Evolutionary conservation across 2,329 filamentous ascomycete genomes (phyloP).

Genomic region (Arthrobotrys conoides): DNA sequence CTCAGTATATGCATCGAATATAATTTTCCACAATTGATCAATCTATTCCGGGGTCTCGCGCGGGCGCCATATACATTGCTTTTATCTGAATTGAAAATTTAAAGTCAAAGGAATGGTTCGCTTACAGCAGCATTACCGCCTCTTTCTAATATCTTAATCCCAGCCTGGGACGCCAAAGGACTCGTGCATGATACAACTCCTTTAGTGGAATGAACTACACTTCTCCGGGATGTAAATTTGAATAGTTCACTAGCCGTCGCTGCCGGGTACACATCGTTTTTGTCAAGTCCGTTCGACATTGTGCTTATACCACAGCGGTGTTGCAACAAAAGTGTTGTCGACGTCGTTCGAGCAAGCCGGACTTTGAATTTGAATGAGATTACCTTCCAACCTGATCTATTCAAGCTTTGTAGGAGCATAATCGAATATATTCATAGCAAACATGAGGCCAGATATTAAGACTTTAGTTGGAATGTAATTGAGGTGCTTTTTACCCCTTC

Average conservation of each 20-base stretch:
- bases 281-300: conserved; percentile 18
- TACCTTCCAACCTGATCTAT: not conserved
- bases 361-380: not conserved
- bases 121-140: conserved; percentile 94
- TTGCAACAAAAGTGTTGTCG: conserved; percentile 48
- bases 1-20: not conserved
- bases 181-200: conserved; percentile 93
- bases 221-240: conserved; percentile 83
- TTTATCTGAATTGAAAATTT: too few relatives aligned
- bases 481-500: not conserved
- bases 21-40: not conserved
- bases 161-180: conserved; percentile 88
- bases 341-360: not conserved
- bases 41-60: too few relatives aligned
- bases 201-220: conserved; percentile 89
- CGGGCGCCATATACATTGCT: too few relatives aligned
- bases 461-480: not conserved
- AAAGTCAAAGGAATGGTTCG: conserved; percentile 61
- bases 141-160: conserved; percentile 83
- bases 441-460: not conserved
- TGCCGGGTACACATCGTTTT: conserved; percentile 39
- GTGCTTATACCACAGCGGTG: not conserved
- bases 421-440: not conserved
- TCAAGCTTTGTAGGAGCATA: not conserved
- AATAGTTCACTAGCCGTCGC: conserved; percentile 70